These are phyloP conservation scores for Paraphoma chrysanthemicola DNA, from an alignment of 2,329 filamentous ascomycete species.

Conservation along the genomic window DNA sequence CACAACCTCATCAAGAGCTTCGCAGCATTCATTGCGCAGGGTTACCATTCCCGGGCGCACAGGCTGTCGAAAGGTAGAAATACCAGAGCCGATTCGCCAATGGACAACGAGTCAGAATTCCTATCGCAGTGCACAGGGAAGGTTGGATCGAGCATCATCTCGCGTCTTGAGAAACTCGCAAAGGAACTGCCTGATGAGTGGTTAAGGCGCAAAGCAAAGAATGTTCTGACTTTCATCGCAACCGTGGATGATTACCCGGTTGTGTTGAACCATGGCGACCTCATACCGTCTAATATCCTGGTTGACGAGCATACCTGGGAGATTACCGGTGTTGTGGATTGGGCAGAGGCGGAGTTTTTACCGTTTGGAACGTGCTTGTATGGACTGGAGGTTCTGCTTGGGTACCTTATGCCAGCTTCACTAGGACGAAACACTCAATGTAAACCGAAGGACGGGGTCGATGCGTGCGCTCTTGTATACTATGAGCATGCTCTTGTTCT, in stretches of 20 bases:
- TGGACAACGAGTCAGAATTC: constrained; percentile 9
- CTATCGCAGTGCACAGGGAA: constrained; percentile 32
- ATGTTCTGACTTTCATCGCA: constrained; percentile 38
- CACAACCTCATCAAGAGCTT: constrained; percentile 35
- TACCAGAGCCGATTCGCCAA: constrained; percentile 26
- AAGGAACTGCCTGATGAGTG: constrained; percentile 28
- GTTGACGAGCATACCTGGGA: constrained; percentile 53
- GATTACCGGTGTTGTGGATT: constrained; percentile 66
- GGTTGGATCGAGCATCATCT: constrained; percentile 35
- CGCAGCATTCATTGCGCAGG: constrained; percentile 32
- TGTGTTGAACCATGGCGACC: constrained; percentile 67
- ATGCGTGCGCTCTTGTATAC: constrained; percentile 44
- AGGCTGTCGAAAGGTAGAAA: background rate
- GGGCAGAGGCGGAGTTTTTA: constrained; percentile 68
- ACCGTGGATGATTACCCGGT: constrained; percentile 60
- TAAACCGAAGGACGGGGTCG: too few species aligned
- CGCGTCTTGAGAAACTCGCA: constrained; percentile 32
- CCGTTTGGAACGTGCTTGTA: constrained; percentile 68
- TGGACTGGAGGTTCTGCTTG: constrained; percentile 67
- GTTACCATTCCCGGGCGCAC: constrained; percentile 3
- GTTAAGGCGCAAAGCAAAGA: constrained; percentile 26
- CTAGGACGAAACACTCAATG: too few species aligned
- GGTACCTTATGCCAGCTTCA: too few species aligned
- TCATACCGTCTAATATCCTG: constrained; percentile 65
- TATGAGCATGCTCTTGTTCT: constrained; percentile 54